Evolutionary conservation across 2,329 filamentous ascomycete species (phyloP).

Genomic region (Trichoderma semiorbis): DNA sequence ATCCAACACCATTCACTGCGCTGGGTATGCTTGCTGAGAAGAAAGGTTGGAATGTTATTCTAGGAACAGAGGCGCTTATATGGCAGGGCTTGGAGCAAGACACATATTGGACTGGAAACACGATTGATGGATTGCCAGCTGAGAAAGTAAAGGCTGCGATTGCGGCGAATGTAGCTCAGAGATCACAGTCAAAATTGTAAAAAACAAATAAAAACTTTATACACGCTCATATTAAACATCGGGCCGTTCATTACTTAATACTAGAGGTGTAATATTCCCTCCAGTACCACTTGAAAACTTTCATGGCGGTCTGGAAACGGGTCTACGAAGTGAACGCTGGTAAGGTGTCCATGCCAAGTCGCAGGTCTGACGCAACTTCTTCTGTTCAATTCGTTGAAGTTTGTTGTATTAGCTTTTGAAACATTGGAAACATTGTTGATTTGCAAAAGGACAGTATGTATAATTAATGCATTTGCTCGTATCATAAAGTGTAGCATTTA

Average conservation of each 20-base stretch:
- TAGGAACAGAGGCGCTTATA: constrained; percentile 10
- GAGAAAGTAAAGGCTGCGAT: constrained; percentile 13
- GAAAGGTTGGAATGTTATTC: constrained; percentile 9
- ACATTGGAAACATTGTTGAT: too few relatives aligned
- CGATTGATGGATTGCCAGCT: constrained; percentile 1
- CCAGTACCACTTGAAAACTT: neutral
- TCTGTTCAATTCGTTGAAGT: neutral
- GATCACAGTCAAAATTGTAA: constrained; percentile 8
- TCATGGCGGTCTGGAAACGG: neutral
- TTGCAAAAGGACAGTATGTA: neutral
- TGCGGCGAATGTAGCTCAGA: neutral
- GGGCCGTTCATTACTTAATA: rapidly evolving
- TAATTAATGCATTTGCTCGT: neutral
- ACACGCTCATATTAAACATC: neutral
- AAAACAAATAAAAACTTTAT: neutral
- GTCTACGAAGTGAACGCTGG: neutral
- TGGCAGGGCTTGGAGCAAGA: constrained; percentile 15
- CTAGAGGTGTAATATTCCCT: neutral
- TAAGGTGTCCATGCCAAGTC: neutral
- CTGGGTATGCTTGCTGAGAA: constrained; percentile 5
- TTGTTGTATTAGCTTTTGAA: neutral
- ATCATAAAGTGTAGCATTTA: neutral
- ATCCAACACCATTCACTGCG: constrained; percentile 6
- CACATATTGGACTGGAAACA: constrained; percentile 9
- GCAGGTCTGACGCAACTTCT: neutral